These are phyloP conservation scores for Wickerhamiella nectarea DNA, from an alignment of 805 yeast species.

Conservation along the genomic window DNA sequence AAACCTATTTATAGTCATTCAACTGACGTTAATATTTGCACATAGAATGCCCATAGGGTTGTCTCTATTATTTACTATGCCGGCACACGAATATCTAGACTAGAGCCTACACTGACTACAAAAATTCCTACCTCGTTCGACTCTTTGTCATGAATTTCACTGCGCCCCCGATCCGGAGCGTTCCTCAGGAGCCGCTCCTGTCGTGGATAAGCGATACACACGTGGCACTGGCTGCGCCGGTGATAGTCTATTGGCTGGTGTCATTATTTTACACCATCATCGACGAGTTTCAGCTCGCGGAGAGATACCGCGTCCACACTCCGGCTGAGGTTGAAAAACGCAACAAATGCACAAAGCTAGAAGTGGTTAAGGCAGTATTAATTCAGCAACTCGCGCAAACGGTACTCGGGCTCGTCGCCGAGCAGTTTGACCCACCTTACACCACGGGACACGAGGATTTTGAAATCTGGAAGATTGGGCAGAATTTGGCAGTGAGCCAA, in stretches of 20 bases:
- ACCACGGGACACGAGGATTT: constrained; percentile 38
- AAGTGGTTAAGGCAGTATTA: constrained; percentile 70
- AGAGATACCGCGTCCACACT: constrained; percentile 79
- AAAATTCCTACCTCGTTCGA: no score
- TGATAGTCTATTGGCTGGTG: constrained; percentile 71
- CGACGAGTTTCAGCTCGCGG: constrained; percentile 65
- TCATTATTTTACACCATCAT: constrained; percentile 61
- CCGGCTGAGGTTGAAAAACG: constrained; percentile 66
- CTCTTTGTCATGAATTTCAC: constrained; percentile 3
- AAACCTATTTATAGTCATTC: no score
- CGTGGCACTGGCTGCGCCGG: constrained; percentile 60
- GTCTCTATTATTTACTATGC: no score
- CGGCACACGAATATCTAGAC: no score
- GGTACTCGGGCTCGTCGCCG: constrained; percentile 45
- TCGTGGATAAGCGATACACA: constrained; percentile 57
- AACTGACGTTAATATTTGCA: no score
- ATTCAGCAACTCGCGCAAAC: constrained; percentile 79
- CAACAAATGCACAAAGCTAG: constrained; percentile 56
- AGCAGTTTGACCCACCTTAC: constrained; percentile 37
- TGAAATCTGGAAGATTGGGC: constrained; percentile 35
- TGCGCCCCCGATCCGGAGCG: constrained; percentile 10
- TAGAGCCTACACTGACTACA: no score
- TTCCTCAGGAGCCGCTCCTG: constrained; percentile 29
- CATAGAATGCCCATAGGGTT: no score
- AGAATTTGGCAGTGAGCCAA: constrained; percentile 23